Base-by-base conservation (phyloP, 352 stramenopile species). In the Phytophthora idaei region DNA sequence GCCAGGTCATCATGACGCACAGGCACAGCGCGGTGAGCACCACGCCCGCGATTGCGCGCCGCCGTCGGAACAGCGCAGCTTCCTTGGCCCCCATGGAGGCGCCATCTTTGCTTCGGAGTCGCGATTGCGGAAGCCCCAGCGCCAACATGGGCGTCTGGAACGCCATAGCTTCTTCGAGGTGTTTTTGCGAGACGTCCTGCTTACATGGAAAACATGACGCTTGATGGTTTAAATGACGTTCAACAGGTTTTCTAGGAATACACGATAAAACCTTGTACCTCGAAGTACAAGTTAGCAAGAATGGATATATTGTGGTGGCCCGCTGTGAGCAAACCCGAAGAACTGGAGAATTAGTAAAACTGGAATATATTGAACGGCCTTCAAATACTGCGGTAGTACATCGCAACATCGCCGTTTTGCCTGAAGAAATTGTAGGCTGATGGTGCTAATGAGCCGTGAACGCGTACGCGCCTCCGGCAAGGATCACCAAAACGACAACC, bases 141-240 rank as follows among this genome's bases (percentile, higher is more conserved):
- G 78, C 74, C 64, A 49, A 79, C 80, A 79, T 80, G 17, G 82
- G 80, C 44, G 81, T 90, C 81, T 90, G 70, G 60, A 78, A 76
- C 32, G 62, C 48, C 78, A 83, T 39, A 37, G 32, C 32, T 37
- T 37, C 32, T 37, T 14, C 8, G 32, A 9, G 2, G 29, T 34
- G 0, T 34, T 21, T 21, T 21, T 1, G 21, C 21, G 21, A 21
- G 21, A 21, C 21, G 21, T 21, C 21, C 21, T 21, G 21, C 21
- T 21, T 21, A 21, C 21, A 21, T 21, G 37, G 11, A 21, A 45
- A 21, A 21, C 37, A 45, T 45, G 37, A 21, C 37, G 17, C 17
- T 17, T 45, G 37, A 45, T 45, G 15, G 12, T 45, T 45, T 45
- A 36, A 21, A 17, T 48, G 17, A 21, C 21, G 21, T 21, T 21